Conservation (phyloP, 2,329 filamentous ascomycete species). For the Penicillium sclerotigenum region DNA sequence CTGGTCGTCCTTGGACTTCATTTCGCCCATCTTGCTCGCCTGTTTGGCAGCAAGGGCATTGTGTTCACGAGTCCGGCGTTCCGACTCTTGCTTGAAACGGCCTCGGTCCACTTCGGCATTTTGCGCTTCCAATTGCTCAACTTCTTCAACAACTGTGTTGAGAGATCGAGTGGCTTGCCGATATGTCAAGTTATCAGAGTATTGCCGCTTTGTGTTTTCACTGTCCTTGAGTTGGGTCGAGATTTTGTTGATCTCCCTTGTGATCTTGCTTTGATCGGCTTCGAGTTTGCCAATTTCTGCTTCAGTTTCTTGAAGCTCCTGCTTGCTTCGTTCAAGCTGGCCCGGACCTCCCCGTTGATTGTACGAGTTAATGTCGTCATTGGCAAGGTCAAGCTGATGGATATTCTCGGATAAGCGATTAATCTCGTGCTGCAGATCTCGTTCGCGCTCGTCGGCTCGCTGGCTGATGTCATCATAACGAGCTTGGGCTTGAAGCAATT, state of each 20-base stretch:
- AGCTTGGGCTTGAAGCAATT: slow-evolving; percentile 71
- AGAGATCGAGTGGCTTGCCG: slow-evolving; percentile 71
- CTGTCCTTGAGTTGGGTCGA: slow-evolving; percentile 74
- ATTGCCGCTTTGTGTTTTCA: slow-evolving; percentile 79
- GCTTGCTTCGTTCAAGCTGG: slow-evolving; percentile 66
- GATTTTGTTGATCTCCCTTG: slow-evolving; percentile 70
- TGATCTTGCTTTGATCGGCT: slow-evolving; percentile 64
- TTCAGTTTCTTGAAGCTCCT: slow-evolving; percentile 67
- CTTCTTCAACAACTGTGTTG: slow-evolving; percentile 64
- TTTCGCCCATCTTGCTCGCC: slow-evolving; percentile 69
- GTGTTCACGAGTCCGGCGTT: slow-evolving; percentile 63
- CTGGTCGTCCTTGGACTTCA: slow-evolving; percentile 82
- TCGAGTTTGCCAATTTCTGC: slow-evolving; percentile 64
- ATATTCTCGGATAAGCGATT: slow-evolving; percentile 70
- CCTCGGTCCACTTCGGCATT: slow-evolving; percentile 81
- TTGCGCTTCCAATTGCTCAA: slow-evolving; percentile 69
- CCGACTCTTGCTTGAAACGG: slow-evolving; percentile 67
- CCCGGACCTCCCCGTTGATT: slow-evolving; percentile 69
- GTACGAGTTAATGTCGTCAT: slow-evolving; percentile 76
- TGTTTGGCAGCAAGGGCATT: slow-evolving; percentile 70
- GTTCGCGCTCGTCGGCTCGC: slow-evolving; percentile 69
- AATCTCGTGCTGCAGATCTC: slow-evolving; percentile 66
- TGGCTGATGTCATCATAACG: slow-evolving; percentile 73
- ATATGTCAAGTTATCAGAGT: slow-evolving; percentile 83
- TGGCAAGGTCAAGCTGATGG: slow-evolving; percentile 71